A percentile compares a stretch with the other conserved stretches of the same genome.
Conservation (phyloP, 2,329 filamentous ascomycete species). For the Aspergillus proliferans region DNA sequence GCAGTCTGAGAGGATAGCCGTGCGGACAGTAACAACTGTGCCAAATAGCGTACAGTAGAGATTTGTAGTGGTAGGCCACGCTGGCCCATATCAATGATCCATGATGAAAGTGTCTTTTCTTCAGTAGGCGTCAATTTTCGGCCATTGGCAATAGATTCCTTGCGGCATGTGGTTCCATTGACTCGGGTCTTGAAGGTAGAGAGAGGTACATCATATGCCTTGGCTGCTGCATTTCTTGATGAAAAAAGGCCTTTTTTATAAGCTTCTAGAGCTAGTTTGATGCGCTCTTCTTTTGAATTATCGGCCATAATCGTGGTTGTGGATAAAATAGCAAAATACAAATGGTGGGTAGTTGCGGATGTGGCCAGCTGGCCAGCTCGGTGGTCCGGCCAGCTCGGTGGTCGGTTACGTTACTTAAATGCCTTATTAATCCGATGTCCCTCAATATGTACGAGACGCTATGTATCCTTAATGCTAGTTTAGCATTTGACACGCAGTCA, state of each 20-base stretch:
- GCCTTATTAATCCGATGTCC: no score
- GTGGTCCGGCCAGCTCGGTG: no score
- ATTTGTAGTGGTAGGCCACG: neutral
- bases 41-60: no score
- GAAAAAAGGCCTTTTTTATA: neutral
- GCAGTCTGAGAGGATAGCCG: no score
- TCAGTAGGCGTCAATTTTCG: neutral
- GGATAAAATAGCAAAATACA: neutral
- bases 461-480: no score
- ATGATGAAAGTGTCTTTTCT: neutral
- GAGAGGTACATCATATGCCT: neutral
- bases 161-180: neutral
- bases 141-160: neutral
- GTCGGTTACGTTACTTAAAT: no score
- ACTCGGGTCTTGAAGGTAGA: neutral
- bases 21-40: no score
- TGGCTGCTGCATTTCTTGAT: neutral
- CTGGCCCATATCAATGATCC: neutral
- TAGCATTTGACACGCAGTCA: no score
- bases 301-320: neutral
- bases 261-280: neutral
- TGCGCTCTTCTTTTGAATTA: neutral
- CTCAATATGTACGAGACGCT: no score
- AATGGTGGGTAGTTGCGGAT: neutral
- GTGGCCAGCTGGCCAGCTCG: neutral